A percentile compares a stretch with the other conserved stretches of the same genome.
Evolutionary conservation across 2,329 filamentous ascomycete species (phyloP).

Genomic region (Verticillium longisporum): DNA sequence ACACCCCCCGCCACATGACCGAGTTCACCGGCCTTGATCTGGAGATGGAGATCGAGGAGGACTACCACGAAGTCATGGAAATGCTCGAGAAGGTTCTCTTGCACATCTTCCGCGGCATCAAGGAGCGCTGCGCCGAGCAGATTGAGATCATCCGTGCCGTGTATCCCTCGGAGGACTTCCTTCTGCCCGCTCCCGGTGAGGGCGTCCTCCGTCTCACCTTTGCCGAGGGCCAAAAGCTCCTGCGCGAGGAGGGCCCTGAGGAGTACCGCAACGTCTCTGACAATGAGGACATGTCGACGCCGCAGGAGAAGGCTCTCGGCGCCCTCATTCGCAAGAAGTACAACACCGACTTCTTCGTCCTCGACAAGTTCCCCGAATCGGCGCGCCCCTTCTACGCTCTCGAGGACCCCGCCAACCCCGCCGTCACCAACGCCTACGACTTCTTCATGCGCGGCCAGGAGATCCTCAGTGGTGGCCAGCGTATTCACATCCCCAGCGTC

Average conservation of each 20-base stretch:
- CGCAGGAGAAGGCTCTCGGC: conserved; percentile 84
- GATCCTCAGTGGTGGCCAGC: conserved; percentile 69
- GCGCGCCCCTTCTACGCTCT: conserved; percentile 92
- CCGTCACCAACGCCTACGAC: conserved; percentile 65
- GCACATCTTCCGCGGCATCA: conserved; percentile 70
- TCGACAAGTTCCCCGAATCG: conserved; percentile 90
- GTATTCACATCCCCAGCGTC: conserved; percentile 73
- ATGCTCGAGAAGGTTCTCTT: conserved; percentile 70
- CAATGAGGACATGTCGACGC: conserved; percentile 73
- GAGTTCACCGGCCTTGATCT: conserved; percentile 87
- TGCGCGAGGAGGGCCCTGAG: conserved; percentile 64
- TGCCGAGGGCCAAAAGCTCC: conserved; percentile 68
- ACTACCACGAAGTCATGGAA: conserved; percentile 68
- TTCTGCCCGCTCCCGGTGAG: conserved; percentile 67
- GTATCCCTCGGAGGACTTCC: conserved; percentile 72
- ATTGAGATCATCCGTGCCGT: conserved; percentile 66
- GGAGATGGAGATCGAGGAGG: conserved; percentile 79
- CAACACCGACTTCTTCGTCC: conserved; percentile 90
- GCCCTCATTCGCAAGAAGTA: conserved; percentile 81
- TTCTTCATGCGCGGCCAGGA: conserved; percentile 92
- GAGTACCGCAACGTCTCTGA: conserved; percentile 64
- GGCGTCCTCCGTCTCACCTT: conserved; percentile 73
- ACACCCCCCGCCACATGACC: conserved; percentile 79
- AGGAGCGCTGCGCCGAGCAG: conserved; percentile 58
- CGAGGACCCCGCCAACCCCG: conserved; percentile 60